These are phyloP conservation scores for Crataegus laevigata DNA, from an alignment of 306 rosid species.

Conservation along the genomic window DNA sequence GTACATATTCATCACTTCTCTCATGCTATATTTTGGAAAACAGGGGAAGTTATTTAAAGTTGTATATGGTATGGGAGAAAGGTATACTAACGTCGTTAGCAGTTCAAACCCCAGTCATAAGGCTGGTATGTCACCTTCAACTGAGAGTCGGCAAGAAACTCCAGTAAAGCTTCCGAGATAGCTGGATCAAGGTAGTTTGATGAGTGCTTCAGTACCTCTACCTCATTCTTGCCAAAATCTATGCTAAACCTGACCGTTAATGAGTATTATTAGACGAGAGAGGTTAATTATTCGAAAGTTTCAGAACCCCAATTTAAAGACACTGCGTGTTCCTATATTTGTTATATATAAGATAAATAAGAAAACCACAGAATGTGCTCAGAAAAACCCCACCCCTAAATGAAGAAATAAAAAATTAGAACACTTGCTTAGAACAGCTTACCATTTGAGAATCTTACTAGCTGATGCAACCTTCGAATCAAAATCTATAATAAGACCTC, in stretches of 20 bases:
- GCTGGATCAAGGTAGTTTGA: conserved; percentile 73
- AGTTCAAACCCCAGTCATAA: conserved; percentile 83
- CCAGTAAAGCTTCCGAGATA: conserved; percentile 57
- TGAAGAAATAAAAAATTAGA: neutral
- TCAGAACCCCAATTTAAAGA: neutral
- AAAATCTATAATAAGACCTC: conserved; percentile 52
- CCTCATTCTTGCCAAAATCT: conserved; percentile 83
- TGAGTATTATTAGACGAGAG: neutral
- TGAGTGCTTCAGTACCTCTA: conserved; percentile 70
- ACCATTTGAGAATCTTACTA: conserved; percentile 78
- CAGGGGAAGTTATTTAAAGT: conserved; percentile 6
- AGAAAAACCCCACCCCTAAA: too few relatives aligned
- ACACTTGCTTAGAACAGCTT: conserved; percentile 13
- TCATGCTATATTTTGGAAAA: conserved; percentile 2
- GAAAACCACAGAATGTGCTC: too few relatives aligned
- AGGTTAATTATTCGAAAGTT: neutral
- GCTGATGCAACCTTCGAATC: conserved; percentile 45
- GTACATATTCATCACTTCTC: conserved; percentile 6
- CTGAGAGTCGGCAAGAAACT: conserved; percentile 62
- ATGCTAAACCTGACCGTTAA: conserved; percentile 55
- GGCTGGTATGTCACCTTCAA: conserved; percentile 73
- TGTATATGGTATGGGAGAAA: conserved; percentile 11
- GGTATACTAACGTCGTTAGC: conserved; percentile 21
- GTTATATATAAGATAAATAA: neutral
- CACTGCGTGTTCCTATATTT: neutral